A percentile compares a stretch with the other conserved stretches of the same genome.
Conservation (phyloP, 768 basidiomycete genomes). For the Trametes cingulata region DNA sequence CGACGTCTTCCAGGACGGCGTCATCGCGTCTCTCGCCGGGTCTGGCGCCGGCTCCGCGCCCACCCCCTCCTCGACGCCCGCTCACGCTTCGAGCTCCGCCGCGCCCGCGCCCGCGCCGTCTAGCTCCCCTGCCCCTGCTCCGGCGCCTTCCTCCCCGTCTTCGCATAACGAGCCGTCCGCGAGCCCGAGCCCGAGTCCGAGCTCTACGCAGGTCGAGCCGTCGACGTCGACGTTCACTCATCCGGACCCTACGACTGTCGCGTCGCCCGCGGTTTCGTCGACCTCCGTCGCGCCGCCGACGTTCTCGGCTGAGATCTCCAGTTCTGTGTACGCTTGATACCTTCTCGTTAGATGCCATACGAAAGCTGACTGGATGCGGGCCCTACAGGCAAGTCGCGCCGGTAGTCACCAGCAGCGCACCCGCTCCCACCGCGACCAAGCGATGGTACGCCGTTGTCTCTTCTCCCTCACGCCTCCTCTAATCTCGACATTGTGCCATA, state of each 20-base stretch:
- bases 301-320: neutral
- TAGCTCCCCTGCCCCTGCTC: neutral
- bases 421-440: neutral
- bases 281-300: neutral
- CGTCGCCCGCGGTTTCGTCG: neutral
- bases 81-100: no score
- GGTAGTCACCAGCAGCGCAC: neutral
- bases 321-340: neutral
- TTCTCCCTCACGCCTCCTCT: no score
- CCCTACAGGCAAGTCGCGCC: neutral
- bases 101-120: neutral
- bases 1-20: slow-evolving; percentile 38
- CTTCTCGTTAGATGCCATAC: no score
- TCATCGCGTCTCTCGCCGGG: slow-evolving; percentile 17
- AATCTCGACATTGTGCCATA: no score
- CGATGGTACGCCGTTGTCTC: slow-evolving; percentile 10
- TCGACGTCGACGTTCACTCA: neutral
- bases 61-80: neutral
- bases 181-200: neutral
- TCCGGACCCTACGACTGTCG: neutral
- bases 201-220: neutral
- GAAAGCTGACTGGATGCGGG: neutral
- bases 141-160: neutral
- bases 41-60: neutral
- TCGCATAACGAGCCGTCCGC: neutral